These are phyloP conservation scores for Oropetium thomaeum DNA, from an alignment of 176 grass and related monocot genomes.

Conservation along the genomic window DNA sequence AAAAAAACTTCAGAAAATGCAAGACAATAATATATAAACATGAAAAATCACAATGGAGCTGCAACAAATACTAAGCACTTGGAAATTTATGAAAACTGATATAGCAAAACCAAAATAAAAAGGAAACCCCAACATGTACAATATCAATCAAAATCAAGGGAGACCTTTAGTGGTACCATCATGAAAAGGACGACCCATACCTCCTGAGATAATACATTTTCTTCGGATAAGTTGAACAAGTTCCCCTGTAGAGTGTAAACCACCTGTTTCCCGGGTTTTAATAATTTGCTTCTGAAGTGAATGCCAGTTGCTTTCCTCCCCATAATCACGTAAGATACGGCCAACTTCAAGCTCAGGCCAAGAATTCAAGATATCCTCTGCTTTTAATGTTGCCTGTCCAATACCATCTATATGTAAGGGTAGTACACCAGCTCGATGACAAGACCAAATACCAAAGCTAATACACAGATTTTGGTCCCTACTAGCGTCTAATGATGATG, in stretches of 20 bases:
- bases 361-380: conserved; percentile 88
- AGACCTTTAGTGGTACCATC: neutral
- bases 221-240: conserved; percentile 73
- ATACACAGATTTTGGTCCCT: neutral
- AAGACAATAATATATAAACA: neutral
- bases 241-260: conserved; percentile 56
- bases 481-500: neutral
- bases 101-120: neutral
- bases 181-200: conserved; percentile 35
- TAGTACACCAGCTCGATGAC: neutral
- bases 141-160: neutral
- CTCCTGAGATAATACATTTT: conserved; percentile 47
- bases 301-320: conserved; percentile 91
- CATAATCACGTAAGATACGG: conserved; percentile 78
- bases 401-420: conserved; percentile 31
- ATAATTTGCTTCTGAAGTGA: conserved; percentile 78
- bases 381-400: conserved; percentile 73
- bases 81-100: neutral
- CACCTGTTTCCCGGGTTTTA: conserved; percentile 40
- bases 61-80: neutral
- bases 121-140: neutral
- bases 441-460: neutral
- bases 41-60: neutral
- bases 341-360: conserved; percentile 87
- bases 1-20: conserved; percentile 1